These are phyloP conservation scores for Pythium sukuiense DNA, from an alignment of 352 stramenopile species.

Conservation along the genomic window DNA sequence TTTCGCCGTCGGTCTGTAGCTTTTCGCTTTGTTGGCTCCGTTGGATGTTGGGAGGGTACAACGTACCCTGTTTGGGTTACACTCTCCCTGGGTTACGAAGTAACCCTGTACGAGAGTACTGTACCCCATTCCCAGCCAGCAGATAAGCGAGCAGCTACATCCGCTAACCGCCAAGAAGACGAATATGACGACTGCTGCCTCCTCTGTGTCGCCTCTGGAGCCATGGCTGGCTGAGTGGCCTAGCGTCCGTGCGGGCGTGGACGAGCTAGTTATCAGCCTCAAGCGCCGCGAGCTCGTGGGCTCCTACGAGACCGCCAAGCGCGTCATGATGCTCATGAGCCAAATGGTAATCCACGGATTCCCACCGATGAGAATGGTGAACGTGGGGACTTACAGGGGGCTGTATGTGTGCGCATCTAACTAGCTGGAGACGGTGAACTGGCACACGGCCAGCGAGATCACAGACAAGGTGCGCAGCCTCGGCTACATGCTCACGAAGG, in stretches of 20 bases:
- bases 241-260: slow-evolving; percentile 59
- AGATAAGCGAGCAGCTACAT: not conserved
- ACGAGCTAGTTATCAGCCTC: slow-evolving; percentile 76
- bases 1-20: not conserved
- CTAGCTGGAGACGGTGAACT: slow-evolving; percentile 78
- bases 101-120: not conserved
- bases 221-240: slow-evolving; percentile 81
- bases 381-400: not conserved
- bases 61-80: slow-evolving; percentile 1
- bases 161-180: not conserved
- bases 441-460: slow-evolving; percentile 77
- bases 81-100: not conserved
- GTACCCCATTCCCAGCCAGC: slow-evolving; percentile 7
- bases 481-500: slow-evolving; percentile 81
- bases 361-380: not conserved
- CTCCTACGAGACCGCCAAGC: slow-evolving; percentile 82
- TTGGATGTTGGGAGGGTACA: not conserved
- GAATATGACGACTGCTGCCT: slow-evolving; percentile 3
- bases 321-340: slow-evolving; percentile 69
- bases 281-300: slow-evolving; percentile 78
- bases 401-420: not conserved
- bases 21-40: slow-evolving; percentile 1
- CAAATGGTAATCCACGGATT: slow-evolving; percentile 50
- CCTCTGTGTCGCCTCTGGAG: slow-evolving; percentile 32
- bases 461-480: slow-evolving; percentile 83